A percentile compares a stretch with the other conserved stretches of the same genome.
Conservation (phyloP, 164 flowering plant genomes). For the Euptelea pleiosperma region DNA sequence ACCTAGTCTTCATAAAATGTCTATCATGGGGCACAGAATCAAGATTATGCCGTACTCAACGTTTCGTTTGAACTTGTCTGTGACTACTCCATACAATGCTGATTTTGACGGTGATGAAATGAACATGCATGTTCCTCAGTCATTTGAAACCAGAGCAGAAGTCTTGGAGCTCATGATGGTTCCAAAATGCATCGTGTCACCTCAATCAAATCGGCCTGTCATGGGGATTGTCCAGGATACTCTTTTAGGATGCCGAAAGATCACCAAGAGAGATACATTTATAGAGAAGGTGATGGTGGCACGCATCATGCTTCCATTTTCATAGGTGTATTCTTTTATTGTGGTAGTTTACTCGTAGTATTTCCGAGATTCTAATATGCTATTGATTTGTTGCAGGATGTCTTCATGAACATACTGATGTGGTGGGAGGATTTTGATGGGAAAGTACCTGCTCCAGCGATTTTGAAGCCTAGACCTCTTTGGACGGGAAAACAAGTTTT, state of each 20-base stretch:
- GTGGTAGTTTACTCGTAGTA: background rate
- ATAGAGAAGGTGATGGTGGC: constrained; percentile 70
- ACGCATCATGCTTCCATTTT: background rate
- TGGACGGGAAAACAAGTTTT: constrained; percentile 99
- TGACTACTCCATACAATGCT: constrained; percentile 98
- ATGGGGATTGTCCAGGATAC: constrained; percentile 99
- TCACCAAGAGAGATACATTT: constrained; percentile 94
- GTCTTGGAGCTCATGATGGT: constrained; percentile 93
- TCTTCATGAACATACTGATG: constrained; percentile 95
- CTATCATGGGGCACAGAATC: constrained; percentile 89
- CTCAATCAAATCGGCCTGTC: constrained; percentile 90
- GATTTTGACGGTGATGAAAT: constrained; percentile 99
- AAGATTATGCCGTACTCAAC: constrained; percentile 95
- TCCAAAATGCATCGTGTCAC: constrained; percentile 89
- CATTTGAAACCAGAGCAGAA: constrained; percentile 92
- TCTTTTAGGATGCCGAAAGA: constrained; percentile 91
- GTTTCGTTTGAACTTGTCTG: constrained; percentile 83
- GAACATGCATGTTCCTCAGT: constrained; percentile 98
- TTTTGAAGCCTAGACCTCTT: constrained; percentile 90
- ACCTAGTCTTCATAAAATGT: constrained; percentile 95
- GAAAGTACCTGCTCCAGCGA: constrained; percentile 90
- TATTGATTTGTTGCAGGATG: constrained; percentile 61
- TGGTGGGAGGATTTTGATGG: constrained; percentile 99
- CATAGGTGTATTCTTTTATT: background rate
- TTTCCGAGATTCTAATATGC: background rate